Evolutionary conservation across 2,329 filamentous ascomycete genomes (phyloP).

Genomic region (Colletotrichum liriopes): DNA sequence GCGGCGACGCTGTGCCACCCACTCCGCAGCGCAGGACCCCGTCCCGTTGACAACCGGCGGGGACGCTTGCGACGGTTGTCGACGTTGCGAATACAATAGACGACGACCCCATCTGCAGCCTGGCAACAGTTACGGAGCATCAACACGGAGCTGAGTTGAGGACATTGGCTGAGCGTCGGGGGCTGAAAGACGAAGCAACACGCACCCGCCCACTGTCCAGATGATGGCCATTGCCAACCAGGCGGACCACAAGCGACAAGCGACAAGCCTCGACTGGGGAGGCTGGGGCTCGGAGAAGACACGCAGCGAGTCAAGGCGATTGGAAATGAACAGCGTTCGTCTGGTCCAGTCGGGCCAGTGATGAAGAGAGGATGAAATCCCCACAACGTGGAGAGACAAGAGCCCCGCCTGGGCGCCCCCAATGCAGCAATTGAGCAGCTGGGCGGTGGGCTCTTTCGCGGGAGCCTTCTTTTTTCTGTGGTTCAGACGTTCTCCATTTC

Average conservation of each 20-base stretch:
- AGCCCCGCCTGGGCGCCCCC: slow-evolving; percentile 22
- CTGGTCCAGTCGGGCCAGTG: slow-evolving; percentile 33
- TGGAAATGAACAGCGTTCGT: slow-evolving; percentile 42
- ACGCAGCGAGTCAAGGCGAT: slow-evolving; percentile 34
- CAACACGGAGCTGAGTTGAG: neutral
- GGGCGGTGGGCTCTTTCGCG: slow-evolving; percentile 27
- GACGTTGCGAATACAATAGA: neutral
- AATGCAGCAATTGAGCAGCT: slow-evolving; percentile 42
- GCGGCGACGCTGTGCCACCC: slow-evolving; percentile 37
- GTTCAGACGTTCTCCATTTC: neutral
- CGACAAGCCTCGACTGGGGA: slow-evolving; percentile 27
- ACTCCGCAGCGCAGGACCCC: slow-evolving; percentile 5
- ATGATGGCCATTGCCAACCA: slow-evolving; percentile 7
- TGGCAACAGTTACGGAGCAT: neutral
- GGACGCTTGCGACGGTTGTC: slow-evolving; percentile 6
- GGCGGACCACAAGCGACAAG: slow-evolving; percentile 13
- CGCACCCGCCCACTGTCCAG: neutral
- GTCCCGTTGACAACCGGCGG: slow-evolving; percentile 23
- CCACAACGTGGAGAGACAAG: slow-evolving; percentile 27
- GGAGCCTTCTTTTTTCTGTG: neutral
- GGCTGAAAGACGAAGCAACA: slow-evolving; percentile 7
- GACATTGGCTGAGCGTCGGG: neutral
- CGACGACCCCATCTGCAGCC: slow-evolving; percentile 6
- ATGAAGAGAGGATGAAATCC: slow-evolving; percentile 17
- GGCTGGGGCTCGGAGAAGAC: slow-evolving; percentile 31